phyloP scores from a whole-genome alignment of 192 early-diverging fungal genomes.

The Coemansia javaensis region DNA sequence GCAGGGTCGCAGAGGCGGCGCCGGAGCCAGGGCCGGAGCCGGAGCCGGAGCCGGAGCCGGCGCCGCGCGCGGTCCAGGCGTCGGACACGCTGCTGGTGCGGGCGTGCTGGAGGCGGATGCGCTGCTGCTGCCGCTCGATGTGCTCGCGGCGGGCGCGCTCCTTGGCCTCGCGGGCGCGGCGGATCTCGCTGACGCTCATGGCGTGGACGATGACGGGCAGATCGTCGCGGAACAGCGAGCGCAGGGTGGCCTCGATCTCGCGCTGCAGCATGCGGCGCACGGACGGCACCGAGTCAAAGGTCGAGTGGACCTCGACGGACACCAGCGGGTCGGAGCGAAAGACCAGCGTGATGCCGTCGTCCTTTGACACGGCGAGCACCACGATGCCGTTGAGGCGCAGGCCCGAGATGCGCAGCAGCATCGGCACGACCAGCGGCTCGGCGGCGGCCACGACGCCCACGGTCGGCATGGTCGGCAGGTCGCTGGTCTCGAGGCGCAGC shows the following conservation, averaged over 20 bases:
- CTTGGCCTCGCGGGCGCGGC: conserved; percentile 24
- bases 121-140: conserved; percentile 56
- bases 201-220: conserved; percentile 90
- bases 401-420: conserved; percentile 87
- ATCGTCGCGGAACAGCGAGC: conserved; percentile 91
- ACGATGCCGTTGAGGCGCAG: conserved; percentile 87
- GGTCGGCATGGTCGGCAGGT: conserved; percentile 60
- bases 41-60: background rate
- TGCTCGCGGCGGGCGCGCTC: conserved; percentile 51
- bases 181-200: conserved; percentile 59
- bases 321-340: conserved; percentile 98
- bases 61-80: conserved; percentile 6
- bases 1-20: conserved; percentile 20
- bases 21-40: conserved; percentile 18
- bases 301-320: conserved; percentile 88
- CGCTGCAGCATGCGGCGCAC: conserved; percentile 83
- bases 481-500: conserved; percentile 47
- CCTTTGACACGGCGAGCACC: conserved; percentile 89
- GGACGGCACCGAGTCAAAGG: conserved; percentile 89
- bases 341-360: conserved; percentile 90
- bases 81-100: conserved; percentile 12
- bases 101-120: conserved; percentile 31
- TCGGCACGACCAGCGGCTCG: conserved; percentile 90
- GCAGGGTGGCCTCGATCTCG: conserved; percentile 84
- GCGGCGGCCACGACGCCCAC: conserved; percentile 80